Evolutionary conservation across 2,329 filamentous ascomycete species (phyloP).

Genomic region (Thelonectria discophora): DNA sequence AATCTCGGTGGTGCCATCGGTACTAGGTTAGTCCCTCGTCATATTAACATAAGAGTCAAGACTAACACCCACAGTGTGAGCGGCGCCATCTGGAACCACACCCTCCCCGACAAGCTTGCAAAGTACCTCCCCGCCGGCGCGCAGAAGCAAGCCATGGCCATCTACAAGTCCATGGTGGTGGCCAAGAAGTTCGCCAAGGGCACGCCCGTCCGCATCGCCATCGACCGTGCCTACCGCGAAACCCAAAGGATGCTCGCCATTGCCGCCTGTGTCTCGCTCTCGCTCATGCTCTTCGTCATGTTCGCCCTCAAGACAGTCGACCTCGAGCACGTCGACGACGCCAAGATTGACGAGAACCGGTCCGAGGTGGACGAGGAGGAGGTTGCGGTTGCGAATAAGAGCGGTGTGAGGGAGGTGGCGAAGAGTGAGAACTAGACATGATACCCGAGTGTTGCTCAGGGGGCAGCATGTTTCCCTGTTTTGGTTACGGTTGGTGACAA

Average conservation of each 20-base stretch:
- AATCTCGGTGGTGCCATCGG: constrained; percentile 45
- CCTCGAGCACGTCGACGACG: constrained; percentile 27
- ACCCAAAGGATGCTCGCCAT: constrained; percentile 43
- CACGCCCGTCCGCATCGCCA: constrained; percentile 32
- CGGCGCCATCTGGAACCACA: constrained; percentile 49
- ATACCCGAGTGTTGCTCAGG: not conserved
- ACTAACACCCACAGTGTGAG: constrained; percentile 41
- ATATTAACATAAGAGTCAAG: not conserved
- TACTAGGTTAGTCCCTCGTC: constrained; percentile 34
- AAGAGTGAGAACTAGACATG: constrained; percentile 9
- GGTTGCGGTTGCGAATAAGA: not conserved
- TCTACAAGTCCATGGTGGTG: constrained; percentile 44
- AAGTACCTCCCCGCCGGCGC: constrained; percentile 35
- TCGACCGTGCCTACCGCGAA: constrained; percentile 41
- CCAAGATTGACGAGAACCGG: constrained; percentile 9
- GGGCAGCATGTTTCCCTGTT: not conserved
- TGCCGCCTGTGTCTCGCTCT: constrained; percentile 36
- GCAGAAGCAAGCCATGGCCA: constrained; percentile 36
- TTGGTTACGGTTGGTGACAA: not conserved
- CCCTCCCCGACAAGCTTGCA: constrained; percentile 41
- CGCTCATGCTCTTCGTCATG: constrained; percentile 41
- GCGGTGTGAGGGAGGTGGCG: constrained; percentile 4
- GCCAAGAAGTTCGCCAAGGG: constrained; percentile 40
- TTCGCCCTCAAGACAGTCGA: constrained; percentile 39
- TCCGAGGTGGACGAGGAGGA: constrained; percentile 1